Base-by-base conservation (phyloP, 176 grass and related monocot genomes). In the Microstegium vimineum region DNA sequence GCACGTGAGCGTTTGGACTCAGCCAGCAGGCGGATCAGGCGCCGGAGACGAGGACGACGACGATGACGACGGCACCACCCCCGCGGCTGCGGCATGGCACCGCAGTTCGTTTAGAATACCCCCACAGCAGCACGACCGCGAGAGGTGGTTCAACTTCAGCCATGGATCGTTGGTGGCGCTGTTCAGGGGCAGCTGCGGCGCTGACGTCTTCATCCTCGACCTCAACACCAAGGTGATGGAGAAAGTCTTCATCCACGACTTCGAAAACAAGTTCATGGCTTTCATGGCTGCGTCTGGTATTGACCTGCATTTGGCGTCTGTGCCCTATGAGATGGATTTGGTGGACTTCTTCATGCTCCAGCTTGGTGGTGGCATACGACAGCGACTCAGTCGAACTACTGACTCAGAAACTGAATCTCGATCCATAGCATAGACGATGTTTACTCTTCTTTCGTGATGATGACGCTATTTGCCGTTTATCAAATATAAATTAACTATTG, bases 281-380 rank as follows among this genome's bases (percentile, higher is more conserved):
- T n/a, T n/a, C n/a, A n/a, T n/a, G n/a, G n/a, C n/a, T n/a, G n/a
- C n/a, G n/a, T n/a, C n/a, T n/a, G n/a, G n/a, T n/a, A 56, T 13
- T 0, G 6, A 2, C 33, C 4, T 33, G 33, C 33, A 66, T n/a
- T n/a, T n/a, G n/a, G 71, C 16, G 35, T n/a, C 8, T 31, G 66
- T 81, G 25, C 9, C 51, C 6, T 81, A 71, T 25, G 76, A 79
- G 76, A 49, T 66, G 76, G 76, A 79, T 61, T 33, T 79, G 61
- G 76, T 47, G 61, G 76, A 66, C 5, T 79, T 79, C 76, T 66
- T 79, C 47, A 26, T 14, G 40, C 40, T 33, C 27, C 76, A 47
- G 27, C 61, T 66, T 23, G 61, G 62, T 1, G 51, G 51, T 17
- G 62, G 62, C 17, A 5, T 64, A 64, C 16, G 28, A 5, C 4